Evolutionary conservation across 805 yeast genomes (phyloP).

Genomic region (Scheffersomyces spartinae): DNA sequence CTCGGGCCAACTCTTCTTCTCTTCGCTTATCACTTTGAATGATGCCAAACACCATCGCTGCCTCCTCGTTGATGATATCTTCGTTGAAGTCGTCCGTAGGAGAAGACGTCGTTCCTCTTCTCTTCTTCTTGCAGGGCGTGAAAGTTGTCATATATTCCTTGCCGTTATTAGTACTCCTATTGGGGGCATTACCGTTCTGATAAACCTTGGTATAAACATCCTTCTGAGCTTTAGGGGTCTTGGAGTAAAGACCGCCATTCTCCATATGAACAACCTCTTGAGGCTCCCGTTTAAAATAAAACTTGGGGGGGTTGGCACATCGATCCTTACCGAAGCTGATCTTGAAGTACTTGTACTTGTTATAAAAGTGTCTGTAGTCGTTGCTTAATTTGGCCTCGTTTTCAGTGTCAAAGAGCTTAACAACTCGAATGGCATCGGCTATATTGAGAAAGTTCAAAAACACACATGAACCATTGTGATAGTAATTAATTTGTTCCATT

Average conservation of each 20-base stretch:
- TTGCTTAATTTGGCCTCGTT: too few species aligned
- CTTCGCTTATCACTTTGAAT: too few species aligned
- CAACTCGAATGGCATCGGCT: conserved; percentile 48
- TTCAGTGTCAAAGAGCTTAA: conserved; percentile 43
- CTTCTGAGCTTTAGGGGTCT: too few species aligned
- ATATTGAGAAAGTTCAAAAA: conserved; percentile 64
- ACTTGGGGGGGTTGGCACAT: conserved; percentile 66
- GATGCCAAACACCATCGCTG: conserved; percentile 35
- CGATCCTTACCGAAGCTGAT: conserved; percentile 69
- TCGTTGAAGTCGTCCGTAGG: too few species aligned
- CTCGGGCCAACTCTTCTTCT: too few species aligned
- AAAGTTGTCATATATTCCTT: too few species aligned
- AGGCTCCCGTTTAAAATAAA: too few species aligned
- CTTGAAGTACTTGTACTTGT: conserved; percentile 41
- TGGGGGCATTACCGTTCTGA: conserved; percentile 1
- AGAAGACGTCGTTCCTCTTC: too few species aligned
- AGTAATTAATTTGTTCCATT: conserved; percentile 65
- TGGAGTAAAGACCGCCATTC: too few species aligned
- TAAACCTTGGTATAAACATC: too few species aligned
- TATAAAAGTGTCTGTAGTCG: conserved; percentile 19
- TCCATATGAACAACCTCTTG: too few species aligned
- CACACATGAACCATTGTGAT: conserved; percentile 61
- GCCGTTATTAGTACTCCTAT: not conserved
- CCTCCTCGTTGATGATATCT: conserved; percentile 24
- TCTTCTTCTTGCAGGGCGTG: too few species aligned